These are phyloP conservation scores for Trametopsis cervina DNA, from an alignment of 768 basidiomycete species.

Conservation along the genomic window DNA sequence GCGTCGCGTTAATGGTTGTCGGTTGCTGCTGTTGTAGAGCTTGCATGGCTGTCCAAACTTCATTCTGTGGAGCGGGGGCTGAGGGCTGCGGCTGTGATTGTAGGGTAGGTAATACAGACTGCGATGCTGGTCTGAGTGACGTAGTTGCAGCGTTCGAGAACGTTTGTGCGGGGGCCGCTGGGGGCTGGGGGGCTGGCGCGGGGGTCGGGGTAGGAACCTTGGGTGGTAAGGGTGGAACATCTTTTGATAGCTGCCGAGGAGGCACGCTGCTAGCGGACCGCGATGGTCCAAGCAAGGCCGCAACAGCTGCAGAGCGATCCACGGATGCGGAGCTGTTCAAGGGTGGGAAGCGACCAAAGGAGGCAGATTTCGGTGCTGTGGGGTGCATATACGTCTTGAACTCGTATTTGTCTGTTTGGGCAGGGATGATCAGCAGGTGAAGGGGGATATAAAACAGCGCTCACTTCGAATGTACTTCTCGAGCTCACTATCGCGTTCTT, in stretches of 20 bases:
- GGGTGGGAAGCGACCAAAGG: background rate
- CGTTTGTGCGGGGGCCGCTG: constrained; percentile 3
- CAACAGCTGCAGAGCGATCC: constrained; percentile 21
- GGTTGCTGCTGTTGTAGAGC: background rate
- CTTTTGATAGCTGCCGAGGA: constrained; percentile 10
- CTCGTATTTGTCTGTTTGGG: constrained; percentile 66
- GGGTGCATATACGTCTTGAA: constrained; percentile 61
- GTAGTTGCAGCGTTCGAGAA: background rate
- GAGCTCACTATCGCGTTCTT: constrained; percentile 81
- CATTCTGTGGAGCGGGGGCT: constrained; percentile 2
- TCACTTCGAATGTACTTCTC: constrained; percentile 85
- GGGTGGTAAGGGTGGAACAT: constrained; percentile 6
- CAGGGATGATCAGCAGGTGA: background rate
- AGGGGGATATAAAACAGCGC: constrained; percentile 25
- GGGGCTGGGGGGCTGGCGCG: constrained; percentile 30
- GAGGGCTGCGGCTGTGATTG: constrained; percentile 9
- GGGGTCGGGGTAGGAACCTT: constrained; percentile 9
- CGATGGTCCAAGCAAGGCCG: constrained; percentile 25
- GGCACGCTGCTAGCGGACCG: constrained; percentile 17
- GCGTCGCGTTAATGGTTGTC: constrained; percentile 6
- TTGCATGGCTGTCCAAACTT: background rate
- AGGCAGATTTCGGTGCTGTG: background rate
- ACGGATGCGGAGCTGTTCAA: constrained; percentile 16
- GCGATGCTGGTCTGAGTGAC: constrained; percentile 8
- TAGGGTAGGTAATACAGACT: background rate